A percentile compares a stretch with the other conserved stretches of the same genome.
phyloP scores from a whole-genome alignment of 73 alveolate species.

The Uronychia setigera region DNA sequence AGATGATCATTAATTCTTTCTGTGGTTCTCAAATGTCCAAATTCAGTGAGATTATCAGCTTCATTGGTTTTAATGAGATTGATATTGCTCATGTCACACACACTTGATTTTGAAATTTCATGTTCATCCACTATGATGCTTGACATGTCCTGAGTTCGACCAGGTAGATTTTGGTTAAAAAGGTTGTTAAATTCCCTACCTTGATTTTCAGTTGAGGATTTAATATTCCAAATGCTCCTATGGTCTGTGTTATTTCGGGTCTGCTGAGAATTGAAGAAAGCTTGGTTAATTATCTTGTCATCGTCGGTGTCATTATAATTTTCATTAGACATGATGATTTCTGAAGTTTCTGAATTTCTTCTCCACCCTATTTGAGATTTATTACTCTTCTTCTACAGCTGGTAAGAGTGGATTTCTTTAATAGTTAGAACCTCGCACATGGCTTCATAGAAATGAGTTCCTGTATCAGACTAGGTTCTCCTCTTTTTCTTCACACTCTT shows the following conservation, averaged over 20 bases:
- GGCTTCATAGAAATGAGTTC: not conserved
- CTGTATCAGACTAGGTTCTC: not conserved
- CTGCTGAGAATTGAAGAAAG: no score
- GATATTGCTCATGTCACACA: not conserved
- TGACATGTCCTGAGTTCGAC: not conserved
- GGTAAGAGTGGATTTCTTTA: not conserved
- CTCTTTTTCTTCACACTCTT: not conserved
- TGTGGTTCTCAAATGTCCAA: not conserved
- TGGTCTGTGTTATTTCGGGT: no score
- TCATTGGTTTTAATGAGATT: not conserved
- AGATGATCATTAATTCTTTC: not conserved
- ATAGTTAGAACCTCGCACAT: not conserved
- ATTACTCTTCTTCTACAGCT: not conserved
- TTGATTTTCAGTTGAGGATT: not conserved
- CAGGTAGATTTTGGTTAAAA: not conserved
- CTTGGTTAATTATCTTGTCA: not conserved
- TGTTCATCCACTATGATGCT: not conserved
- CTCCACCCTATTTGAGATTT: not conserved
- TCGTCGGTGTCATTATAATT: not conserved
- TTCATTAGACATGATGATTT: no score
- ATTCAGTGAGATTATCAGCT: not conserved
- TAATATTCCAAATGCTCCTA: not conserved
- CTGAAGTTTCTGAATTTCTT: not conserved
- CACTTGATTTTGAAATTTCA: not conserved
- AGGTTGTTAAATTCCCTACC: not conserved